Evolutionary conservation across 2,329 filamentous ascomycete species (phyloP).

Genomic region (Pseudogymnoascus sp.): DNA sequence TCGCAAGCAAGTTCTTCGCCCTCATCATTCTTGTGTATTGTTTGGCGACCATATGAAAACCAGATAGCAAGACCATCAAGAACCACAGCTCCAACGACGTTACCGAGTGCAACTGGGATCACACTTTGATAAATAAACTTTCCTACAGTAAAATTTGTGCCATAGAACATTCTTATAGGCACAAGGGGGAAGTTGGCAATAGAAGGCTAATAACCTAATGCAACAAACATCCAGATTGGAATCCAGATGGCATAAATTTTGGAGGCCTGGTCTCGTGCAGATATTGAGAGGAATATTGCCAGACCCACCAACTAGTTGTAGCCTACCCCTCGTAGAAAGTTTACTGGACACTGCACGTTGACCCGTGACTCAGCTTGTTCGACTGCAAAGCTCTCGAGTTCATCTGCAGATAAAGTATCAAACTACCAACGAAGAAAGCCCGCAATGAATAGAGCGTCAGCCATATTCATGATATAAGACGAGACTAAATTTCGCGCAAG

Average conservation of each 20-base stretch:
- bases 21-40: too few relatives aligned
- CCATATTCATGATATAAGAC: constrained; percentile 9
- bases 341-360: constrained; percentile 18
- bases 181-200: too few relatives aligned
- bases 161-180: too few relatives aligned
- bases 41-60: too few relatives aligned
- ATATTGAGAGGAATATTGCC: constrained; percentile 15
- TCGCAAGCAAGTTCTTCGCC: too few relatives aligned
- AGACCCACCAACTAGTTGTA: constrained; percentile 26
- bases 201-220: too few relatives aligned
- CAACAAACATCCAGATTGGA: background rate
- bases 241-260: constrained; percentile 27
- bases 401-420: background rate
- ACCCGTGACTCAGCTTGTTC: constrained; percentile 13
- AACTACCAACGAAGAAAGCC: constrained; percentile 10
- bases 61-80: too few relatives aligned
- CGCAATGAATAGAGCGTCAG: constrained; percentile 1
- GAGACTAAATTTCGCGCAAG: constrained; percentile 3
- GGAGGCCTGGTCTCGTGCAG: constrained; percentile 21
- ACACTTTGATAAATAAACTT: too few relatives aligned
- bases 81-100: too few relatives aligned
- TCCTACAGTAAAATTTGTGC: too few relatives aligned
- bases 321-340: constrained; percentile 26
- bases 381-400: background rate
- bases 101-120: too few relatives aligned